phyloP scores from a whole-genome alignment of 1,284 basidiomycete species.

The Phlebopus sp. region DNA sequence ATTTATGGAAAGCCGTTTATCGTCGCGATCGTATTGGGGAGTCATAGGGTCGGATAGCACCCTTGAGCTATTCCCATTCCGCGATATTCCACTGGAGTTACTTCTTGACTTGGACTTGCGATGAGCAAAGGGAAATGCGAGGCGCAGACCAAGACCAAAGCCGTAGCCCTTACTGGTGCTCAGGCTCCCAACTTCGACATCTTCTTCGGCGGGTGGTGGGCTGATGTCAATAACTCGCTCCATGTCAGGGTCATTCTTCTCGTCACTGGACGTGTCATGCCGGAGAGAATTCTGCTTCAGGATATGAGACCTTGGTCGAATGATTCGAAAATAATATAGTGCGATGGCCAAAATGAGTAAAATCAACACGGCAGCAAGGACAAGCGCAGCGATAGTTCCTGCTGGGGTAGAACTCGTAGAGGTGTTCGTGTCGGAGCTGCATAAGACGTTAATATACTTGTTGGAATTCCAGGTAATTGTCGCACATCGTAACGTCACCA shows the following conservation, averaged over 20 bases:
- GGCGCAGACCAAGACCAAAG: slow-evolving; percentile 31
- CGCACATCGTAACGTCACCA: slow-evolving; percentile 29
- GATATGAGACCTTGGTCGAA: slow-evolving; percentile 42
- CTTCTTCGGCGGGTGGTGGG: slow-evolving; percentile 22
- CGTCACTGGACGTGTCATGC: background rate
- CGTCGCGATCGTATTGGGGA: slow-evolving; percentile 20
- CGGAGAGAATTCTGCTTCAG: slow-evolving; percentile 3
- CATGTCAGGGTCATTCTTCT: slow-evolving; percentile 7
- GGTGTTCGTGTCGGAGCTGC: slow-evolving; percentile 13
- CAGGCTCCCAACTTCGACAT: slow-evolving; percentile 22
- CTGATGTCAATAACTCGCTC: slow-evolving; percentile 9
- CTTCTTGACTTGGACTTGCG: slow-evolving; percentile 24
- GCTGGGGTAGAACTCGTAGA: slow-evolving; percentile 28
- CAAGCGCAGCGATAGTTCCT: slow-evolving; percentile 63
- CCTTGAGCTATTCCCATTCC: slow-evolving; percentile 5
- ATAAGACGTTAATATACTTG: slow-evolving; percentile 9
- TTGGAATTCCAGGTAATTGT: slow-evolving; percentile 8
- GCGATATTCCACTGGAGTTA: slow-evolving; percentile 19
- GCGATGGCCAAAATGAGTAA: slow-evolving; percentile 42
- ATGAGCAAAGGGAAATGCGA: slow-evolving; percentile 24
- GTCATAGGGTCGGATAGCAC: slow-evolving; percentile 25
- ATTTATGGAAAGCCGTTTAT: slow-evolving; percentile 27
- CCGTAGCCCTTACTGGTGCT: slow-evolving; percentile 33
- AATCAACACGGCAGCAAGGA: slow-evolving; percentile 51
- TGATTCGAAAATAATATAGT: slow-evolving; percentile 39